Evolutionary conservation across 73 alveolate species (phyloP).

Genomic region (Tetrahymena thermophila): DNA sequence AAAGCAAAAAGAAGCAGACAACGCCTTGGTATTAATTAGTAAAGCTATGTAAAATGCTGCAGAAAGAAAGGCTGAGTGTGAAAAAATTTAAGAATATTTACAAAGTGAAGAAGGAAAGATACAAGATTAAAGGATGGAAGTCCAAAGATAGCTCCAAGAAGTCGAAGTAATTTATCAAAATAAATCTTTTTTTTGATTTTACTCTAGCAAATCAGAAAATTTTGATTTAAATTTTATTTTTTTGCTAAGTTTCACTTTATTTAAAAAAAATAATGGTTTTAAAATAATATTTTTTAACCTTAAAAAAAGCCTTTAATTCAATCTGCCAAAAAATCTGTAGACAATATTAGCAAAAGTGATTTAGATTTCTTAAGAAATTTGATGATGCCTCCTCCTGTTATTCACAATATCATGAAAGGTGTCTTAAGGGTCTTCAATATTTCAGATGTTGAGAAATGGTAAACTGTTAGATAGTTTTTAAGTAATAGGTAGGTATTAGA

Average conservation of each 20-base stretch:
- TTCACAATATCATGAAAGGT: slow-evolving; percentile 88
- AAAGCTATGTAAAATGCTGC: slow-evolving; percentile 92
- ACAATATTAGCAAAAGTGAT: slow-evolving; percentile 75
- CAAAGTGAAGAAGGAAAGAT: slow-evolving; percentile 64
- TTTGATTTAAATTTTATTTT: no score
- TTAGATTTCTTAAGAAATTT: slow-evolving; percentile 84
- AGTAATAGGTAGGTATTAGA: slow-evolving; percentile 76
- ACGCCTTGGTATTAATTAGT: slow-evolving; percentile 90
- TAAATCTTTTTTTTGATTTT: not conserved
- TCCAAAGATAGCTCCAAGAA: slow-evolving; percentile 74
- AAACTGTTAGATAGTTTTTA: slow-evolving; percentile 85
- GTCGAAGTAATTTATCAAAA: slow-evolving; percentile 14
- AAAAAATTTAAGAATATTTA: slow-evolving; percentile 48
- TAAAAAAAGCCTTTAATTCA: slow-evolving; percentile 78
- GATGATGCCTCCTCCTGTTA: slow-evolving; percentile 95
- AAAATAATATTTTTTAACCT: not conserved
- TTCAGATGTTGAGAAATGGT: slow-evolving; percentile 81
- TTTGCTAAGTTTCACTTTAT: no score
- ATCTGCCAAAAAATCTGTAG: slow-evolving; percentile 85
- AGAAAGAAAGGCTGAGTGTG: slow-evolving; percentile 69
- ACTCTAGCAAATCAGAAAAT: no score
- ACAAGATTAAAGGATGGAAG: slow-evolving; percentile 48
- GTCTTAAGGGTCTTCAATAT: slow-evolving; percentile 88
- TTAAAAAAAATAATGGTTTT: no score
- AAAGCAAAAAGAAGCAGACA: slow-evolving; percentile 94